Evolutionary conservation across 148 eudicot genomes (phyloP).

Genomic region (Simmondsia chinensis): DNA sequence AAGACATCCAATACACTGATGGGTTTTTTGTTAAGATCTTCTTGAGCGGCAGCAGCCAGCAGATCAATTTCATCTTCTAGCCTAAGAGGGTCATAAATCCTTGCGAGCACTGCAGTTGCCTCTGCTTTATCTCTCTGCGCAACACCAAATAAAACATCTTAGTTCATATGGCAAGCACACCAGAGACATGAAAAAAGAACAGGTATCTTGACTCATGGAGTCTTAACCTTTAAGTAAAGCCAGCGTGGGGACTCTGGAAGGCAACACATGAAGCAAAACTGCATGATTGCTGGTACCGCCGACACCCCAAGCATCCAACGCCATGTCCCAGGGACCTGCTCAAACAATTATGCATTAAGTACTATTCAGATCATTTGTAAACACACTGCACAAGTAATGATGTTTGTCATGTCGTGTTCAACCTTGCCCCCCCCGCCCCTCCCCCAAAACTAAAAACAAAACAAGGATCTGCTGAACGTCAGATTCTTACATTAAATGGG

Average conservation of each 20-base stretch:
- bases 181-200: background rate
- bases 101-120: constrained; percentile 60
- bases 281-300: constrained; percentile 65
- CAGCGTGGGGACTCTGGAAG: constrained; percentile 83
- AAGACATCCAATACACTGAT: constrained; percentile 44
- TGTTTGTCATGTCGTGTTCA: no score
- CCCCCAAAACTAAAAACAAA: no score
- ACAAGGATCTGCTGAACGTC: no score
- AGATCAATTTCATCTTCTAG: constrained; percentile 63
- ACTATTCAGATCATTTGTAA: no score
- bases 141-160: background rate
- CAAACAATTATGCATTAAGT: background rate
- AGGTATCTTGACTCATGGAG: background rate
- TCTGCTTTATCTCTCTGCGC: constrained; percentile 47
- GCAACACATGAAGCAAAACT: constrained; percentile 55
- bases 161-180: background rate
- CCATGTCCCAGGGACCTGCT: constrained; percentile 86
- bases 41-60: constrained; percentile 54
- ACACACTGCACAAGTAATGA: no score
- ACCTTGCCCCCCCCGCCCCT: no score
- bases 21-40: constrained; percentile 33
- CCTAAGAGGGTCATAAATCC: constrained; percentile 61
- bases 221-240: constrained; percentile 66
- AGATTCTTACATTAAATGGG: no score
- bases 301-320: constrained; percentile 91